Evolutionary conservation across 768 basidiomycete species (phyloP).

Genomic region (Symmetrospora coprosmae): DNA sequence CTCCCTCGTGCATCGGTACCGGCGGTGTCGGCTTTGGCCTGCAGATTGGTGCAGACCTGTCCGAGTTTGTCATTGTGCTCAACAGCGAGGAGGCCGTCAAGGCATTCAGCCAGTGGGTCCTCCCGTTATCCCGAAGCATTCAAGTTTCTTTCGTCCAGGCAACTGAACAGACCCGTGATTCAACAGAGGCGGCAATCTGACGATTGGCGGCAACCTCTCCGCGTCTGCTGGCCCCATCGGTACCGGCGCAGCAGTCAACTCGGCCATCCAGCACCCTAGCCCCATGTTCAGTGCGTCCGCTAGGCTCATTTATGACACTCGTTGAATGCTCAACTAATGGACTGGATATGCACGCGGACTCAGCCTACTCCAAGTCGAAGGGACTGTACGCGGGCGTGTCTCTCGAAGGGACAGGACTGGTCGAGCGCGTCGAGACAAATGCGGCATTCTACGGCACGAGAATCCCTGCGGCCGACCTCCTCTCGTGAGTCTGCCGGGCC

Average conservation of each 20-base stretch:
- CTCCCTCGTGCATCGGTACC: constrained; percentile 91
- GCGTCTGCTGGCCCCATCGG: constrained; percentile 80
- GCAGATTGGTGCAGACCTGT: constrained; percentile 55
- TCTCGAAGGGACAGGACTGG: constrained; percentile 81
- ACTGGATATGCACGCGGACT: not conserved
- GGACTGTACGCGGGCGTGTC: constrained; percentile 90
- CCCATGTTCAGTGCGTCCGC: constrained; percentile 71
- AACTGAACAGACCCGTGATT: no score
- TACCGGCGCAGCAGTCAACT: constrained; percentile 77
- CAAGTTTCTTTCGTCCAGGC: no score
- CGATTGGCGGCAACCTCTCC: constrained; percentile 76
- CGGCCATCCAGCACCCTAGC: constrained; percentile 56
- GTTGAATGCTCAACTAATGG: constrained; percentile 4
- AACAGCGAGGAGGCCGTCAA: constrained; percentile 91
- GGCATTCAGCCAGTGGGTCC: constrained; percentile 79
- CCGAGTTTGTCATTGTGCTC: constrained; percentile 86
- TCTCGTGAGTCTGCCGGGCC: constrained; percentile 39
- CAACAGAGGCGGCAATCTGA: constrained; percentile 87
- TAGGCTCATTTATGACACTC: no score
- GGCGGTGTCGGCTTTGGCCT: constrained; percentile 88
- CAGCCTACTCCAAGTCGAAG: constrained; percentile 36
- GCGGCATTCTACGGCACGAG: constrained; percentile 85
- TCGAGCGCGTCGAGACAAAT: constrained; percentile 48
- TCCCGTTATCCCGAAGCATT: no score
- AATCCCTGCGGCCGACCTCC: constrained; percentile 75